Conservation (phyloP, 352 stramenopile genomes). For the Phytophthora fragariae region DNA sequence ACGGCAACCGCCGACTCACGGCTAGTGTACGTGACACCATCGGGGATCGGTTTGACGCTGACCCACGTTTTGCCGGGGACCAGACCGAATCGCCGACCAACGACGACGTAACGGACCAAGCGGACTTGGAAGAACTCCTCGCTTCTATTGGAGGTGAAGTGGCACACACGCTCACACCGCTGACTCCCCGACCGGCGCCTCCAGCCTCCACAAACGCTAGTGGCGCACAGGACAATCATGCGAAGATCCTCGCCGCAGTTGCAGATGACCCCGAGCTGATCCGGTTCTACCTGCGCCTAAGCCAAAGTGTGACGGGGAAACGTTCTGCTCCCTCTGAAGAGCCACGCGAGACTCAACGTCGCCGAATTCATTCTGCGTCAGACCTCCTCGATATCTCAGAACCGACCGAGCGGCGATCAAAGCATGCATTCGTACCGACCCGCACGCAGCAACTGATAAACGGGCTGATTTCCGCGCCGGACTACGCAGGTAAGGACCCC, state of each 20-base stretch:
- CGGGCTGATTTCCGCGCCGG: background rate
- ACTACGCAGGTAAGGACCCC: constrained; percentile 15
- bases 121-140: background rate
- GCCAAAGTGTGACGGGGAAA: background rate
- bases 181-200: too few relatives aligned
- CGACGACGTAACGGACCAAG: background rate
- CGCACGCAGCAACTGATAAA: constrained; percentile 6
- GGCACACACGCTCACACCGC: too few relatives aligned
- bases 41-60: background rate
- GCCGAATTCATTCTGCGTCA: background rate
- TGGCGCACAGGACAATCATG: too few relatives aligned
- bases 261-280: constrained; percentile 1
- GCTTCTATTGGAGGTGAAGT: background rate
- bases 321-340: background rate
- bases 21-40: background rate
- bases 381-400: background rate
- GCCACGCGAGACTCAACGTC: background rate
- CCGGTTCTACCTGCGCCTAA: background rate
- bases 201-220: too few relatives aligned
- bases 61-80: background rate
- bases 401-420: background rate
- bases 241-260: too few relatives aligned
- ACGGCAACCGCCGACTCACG: background rate
- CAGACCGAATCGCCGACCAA: background rate
- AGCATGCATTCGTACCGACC: constrained; percentile 7